A percentile compares a stretch with the other conserved stretches of the same genome.
Evolutionary conservation across 2,329 filamentous ascomycete genomes (phyloP).

Genomic region (Lecanoromycetidae sp.): DNA sequence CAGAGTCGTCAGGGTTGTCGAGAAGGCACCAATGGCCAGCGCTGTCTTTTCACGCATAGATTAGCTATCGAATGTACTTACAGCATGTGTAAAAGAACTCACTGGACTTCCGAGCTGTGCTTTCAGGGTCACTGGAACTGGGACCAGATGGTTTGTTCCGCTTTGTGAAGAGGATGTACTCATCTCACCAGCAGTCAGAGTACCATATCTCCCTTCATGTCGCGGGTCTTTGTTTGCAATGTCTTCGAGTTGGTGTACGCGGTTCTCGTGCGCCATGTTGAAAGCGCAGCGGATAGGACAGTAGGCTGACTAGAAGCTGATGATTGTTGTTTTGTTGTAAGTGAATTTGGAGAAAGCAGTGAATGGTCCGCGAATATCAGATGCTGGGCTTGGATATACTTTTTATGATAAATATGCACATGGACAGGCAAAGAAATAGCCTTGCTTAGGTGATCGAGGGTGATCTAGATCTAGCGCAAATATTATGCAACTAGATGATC

Average conservation of each 20-base stretch:
- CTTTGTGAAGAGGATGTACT: conserved; percentile 10
- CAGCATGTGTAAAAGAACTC: neutral
- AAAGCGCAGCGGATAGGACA: no score
- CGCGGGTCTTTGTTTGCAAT: conserved; percentile 9
- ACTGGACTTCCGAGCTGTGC: conserved; percentile 21
- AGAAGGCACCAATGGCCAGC: conserved; percentile 41
- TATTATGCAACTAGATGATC: neutral
- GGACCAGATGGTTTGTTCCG: conserved; percentile 7
- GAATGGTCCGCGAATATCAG: no score
- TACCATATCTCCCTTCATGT: conserved; percentile 11
- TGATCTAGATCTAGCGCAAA: no score
- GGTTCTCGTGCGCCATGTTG: conserved; percentile 14
- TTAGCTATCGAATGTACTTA: neutral
- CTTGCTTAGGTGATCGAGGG: no score
- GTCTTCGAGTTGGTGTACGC: conserved; percentile 12
- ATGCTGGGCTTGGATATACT: no score
- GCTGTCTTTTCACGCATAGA: conserved; percentile 28
- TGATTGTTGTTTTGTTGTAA: neutral
- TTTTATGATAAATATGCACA: no score
- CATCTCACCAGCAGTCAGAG: conserved; percentile 5
- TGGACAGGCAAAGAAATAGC: no score
- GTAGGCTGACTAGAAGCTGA: no score
- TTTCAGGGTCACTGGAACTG: conserved; percentile 15
- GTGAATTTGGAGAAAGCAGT: no score
- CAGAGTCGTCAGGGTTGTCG: conserved; percentile 43